A percentile compares a stretch with the other conserved stretches of the same genome.
Evolutionary conservation across 305 asterid species (phyloP).

Genomic region (Solanum hybrid): DNA sequence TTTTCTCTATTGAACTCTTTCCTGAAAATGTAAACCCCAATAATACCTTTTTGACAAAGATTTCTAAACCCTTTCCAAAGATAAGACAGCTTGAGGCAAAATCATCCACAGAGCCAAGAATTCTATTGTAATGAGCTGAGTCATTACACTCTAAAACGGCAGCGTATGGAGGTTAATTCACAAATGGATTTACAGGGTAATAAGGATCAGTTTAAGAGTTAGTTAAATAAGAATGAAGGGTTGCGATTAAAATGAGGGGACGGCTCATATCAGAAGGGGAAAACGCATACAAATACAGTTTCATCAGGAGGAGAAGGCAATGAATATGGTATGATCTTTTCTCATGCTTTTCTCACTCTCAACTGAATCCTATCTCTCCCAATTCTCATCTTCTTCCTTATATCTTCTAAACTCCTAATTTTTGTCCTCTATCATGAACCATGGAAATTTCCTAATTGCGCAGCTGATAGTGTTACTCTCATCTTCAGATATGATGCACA

Average conservation of each 20-base stretch:
- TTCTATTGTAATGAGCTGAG: background rate
- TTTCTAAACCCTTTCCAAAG: background rate
- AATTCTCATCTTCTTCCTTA: background rate
- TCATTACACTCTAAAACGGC: background rate
- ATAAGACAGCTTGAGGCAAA: background rate
- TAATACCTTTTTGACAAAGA: background rate
- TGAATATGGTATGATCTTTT: background rate
- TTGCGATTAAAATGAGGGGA: background rate
- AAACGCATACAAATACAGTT: background rate
- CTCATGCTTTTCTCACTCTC: background rate
- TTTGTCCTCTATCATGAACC: background rate
- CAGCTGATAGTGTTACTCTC: background rate
- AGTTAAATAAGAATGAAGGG: background rate
- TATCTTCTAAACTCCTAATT: background rate
- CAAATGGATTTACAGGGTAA: background rate
- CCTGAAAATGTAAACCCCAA: background rate
- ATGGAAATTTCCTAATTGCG: background rate
- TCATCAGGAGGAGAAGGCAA: background rate
- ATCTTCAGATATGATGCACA: background rate
- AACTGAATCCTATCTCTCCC: background rate
- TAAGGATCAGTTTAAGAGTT: background rate
- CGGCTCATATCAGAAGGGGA: background rate
- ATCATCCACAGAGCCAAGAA: background rate
- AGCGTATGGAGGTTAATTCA: background rate
- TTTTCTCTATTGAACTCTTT: background rate